phyloP scores from a whole-genome alignment of 192 early-diverging fungal genomes.

The Ramicandelaber brevisporus region DNA sequence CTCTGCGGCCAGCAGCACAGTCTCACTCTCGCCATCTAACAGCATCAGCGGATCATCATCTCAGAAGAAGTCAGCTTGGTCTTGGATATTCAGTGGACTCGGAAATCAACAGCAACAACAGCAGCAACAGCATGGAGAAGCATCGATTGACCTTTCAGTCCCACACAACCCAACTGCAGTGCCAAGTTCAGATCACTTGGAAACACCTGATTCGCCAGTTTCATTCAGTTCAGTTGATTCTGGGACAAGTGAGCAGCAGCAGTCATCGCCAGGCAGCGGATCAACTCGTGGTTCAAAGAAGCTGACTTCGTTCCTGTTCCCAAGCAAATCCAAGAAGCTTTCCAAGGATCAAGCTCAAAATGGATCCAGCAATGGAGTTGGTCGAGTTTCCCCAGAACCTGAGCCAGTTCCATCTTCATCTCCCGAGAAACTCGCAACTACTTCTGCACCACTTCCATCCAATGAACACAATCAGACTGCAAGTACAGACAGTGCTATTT shows the following conservation, averaged over 20 bases:
- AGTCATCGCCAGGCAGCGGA: slow-evolving; percentile 5
- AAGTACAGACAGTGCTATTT: too few species aligned
- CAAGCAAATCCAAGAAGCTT: too few species aligned
- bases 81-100: slow-evolving; percentile 13
- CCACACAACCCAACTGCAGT: not conserved
- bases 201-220: not conserved
- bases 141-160: too few species aligned
- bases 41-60: not conserved
- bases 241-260: not conserved
- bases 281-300: not conserved
- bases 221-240: not conserved
- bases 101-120: slow-evolving; percentile 16
- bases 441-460: too few species aligned
- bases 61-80: slow-evolving; percentile 13
- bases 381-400: too few species aligned
- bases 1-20: not conserved
- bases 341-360: too few species aligned
- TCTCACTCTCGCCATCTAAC: not conserved
- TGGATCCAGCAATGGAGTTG: too few species aligned
- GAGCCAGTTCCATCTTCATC: too few species aligned
- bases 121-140: slow-evolving; percentile 3
- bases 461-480: too few species aligned
- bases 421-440: too few species aligned
- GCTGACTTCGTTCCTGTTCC: too few species aligned
- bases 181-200: slow-evolving; percentile 1